phyloP scores from a whole-genome alignment of 345 rosid species.

The Barbarea vulgaris region DNA sequence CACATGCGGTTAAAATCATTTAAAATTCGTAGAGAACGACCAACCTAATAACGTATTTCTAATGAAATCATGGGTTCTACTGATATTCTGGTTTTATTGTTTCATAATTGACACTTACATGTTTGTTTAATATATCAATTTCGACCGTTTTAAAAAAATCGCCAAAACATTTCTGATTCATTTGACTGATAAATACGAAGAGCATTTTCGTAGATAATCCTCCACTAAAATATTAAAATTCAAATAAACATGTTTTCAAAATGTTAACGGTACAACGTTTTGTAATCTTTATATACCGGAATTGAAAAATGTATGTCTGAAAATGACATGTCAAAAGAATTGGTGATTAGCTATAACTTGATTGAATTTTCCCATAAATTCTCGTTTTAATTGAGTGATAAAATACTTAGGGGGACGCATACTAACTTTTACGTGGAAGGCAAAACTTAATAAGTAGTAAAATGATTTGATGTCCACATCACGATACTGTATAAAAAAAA shows the following conservation, averaged over 20 bases:
- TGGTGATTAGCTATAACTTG: background rate
- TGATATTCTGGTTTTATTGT: background rate
- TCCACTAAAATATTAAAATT: background rate
- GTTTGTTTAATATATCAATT: background rate
- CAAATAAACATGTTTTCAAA: background rate
- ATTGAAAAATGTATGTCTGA: background rate
- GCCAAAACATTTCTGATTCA: background rate
- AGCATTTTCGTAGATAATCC: background rate
- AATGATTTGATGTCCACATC: conserved; percentile 1
- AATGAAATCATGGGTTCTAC: background rate
- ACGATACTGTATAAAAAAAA: background rate
- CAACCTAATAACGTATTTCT: background rate
- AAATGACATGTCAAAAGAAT: background rate
- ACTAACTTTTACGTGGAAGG: background rate
- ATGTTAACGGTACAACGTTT: background rate
- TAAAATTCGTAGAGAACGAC: background rate
- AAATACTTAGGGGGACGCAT: background rate
- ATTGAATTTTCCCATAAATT: background rate
- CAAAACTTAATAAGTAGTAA: background rate
- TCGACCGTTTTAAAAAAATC: background rate
- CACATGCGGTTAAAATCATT: background rate
- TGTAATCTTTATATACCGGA: background rate
- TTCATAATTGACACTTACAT: background rate
- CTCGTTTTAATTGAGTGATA: background rate
- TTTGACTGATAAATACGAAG: background rate